Conservation (phyloP, 768 basidiomycete species). For the Tylopilus balloui region DNA sequence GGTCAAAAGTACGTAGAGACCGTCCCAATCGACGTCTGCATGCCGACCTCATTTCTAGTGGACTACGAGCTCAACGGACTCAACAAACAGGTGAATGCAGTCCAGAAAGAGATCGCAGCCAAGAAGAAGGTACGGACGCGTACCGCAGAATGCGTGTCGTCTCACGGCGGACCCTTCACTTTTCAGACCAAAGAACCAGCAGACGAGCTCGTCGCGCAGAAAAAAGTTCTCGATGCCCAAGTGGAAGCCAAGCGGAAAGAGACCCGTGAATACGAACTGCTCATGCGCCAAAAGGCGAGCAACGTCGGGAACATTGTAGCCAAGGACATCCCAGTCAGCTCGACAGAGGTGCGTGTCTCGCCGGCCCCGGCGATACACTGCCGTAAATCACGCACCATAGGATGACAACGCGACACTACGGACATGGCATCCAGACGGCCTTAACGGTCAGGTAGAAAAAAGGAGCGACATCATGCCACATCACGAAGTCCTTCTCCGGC, state of each 20-base stretch:
- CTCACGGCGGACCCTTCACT: neutral
- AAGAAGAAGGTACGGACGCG: conserved; percentile 79
- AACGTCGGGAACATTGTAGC: conserved; percentile 92
- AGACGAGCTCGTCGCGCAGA: conserved; percentile 78
- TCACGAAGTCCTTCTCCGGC: conserved; percentile 88
- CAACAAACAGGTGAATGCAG: conserved; percentile 78
- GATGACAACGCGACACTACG: conserved; percentile 84
- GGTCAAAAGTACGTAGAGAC: conserved; percentile 75
- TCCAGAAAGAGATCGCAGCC: conserved; percentile 90
- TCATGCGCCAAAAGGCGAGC: conserved; percentile 77
- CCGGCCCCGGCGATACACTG: neutral
- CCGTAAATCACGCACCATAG: conserved; percentile 35
- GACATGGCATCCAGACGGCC: conserved; percentile 84
- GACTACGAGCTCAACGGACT: conserved; percentile 79
- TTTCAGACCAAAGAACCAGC: conserved; percentile 85
- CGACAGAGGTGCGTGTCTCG: conserved; percentile 64
- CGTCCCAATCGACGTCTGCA: neutral
- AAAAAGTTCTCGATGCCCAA: conserved; percentile 80
- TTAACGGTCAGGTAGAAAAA: conserved; percentile 65
- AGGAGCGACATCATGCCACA: conserved; percentile 86
- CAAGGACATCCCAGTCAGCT: conserved; percentile 76
- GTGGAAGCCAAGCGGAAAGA: conserved; percentile 74
- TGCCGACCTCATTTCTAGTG: conserved; percentile 44
- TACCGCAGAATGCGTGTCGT: neutral
- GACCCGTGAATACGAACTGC: conserved; percentile 67